Conservation (phyloP, 2,329 filamentous ascomycete genomes). For the Paecilomyces sp. region DNA sequence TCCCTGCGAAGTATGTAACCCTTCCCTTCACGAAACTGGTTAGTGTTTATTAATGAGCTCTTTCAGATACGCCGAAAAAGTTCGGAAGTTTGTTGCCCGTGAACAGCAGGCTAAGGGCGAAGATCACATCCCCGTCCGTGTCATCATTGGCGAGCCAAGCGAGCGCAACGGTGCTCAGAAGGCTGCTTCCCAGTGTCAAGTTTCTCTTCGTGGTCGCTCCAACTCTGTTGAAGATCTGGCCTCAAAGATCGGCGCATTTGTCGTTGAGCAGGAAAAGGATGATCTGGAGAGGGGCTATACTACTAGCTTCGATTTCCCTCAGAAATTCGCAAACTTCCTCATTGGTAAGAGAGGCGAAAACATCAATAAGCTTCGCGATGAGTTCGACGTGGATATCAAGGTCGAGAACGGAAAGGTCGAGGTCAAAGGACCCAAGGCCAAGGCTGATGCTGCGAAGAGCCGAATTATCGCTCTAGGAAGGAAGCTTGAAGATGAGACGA, state of each 20-base stretch:
- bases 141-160: constrained; percentile 39
- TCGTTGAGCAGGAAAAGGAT: constrained; percentile 82
- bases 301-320: constrained; percentile 82
- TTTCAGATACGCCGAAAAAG: constrained; percentile 53
- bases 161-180: constrained; percentile 14
- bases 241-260: constrained; percentile 67
- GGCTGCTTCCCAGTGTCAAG: constrained; percentile 38
- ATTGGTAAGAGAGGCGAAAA: constrained; percentile 62
- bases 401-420: constrained; percentile 91
- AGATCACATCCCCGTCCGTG: constrained; percentile 50
- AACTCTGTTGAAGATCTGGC: constrained; percentile 65
- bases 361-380: constrained; percentile 61
- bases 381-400: constrained; percentile 72
- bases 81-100: constrained; percentile 51
- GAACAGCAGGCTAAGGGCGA: constrained; percentile 46
- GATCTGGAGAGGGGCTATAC: constrained; percentile 90
- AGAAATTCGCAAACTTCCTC: constrained; percentile 85
- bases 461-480: constrained; percentile 74
- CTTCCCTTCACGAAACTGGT: not conserved
- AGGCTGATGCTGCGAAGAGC: constrained; percentile 77
- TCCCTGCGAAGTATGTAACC: constrained; percentile 44
- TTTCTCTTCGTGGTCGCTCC: constrained; percentile 71
- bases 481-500: constrained; percentile 85
- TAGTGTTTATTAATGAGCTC: constrained; percentile 5
- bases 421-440: constrained; percentile 90